Conservation (phyloP, 345 rosid genomes). For the Hirschfeldia incana region DNA sequence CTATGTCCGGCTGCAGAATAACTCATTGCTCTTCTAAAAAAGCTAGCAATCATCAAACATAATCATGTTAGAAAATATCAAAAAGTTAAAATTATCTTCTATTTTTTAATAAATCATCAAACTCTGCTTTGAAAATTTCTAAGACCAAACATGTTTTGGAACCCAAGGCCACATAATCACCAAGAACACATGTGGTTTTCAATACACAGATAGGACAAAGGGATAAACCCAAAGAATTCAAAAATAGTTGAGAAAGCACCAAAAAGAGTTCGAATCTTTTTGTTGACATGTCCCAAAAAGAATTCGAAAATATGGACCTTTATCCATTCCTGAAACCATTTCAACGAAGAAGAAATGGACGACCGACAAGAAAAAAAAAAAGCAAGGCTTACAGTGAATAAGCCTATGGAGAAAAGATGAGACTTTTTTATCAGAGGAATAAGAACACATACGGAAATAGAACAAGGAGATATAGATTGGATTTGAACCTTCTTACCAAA, state of each 20-base stretch:
- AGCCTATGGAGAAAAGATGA: not conserved
- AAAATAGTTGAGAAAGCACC: not conserved
- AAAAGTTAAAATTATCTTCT: not conserved
- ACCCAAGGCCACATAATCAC: not conserved
- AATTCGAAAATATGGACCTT: not conserved
- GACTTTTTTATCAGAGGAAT: not conserved
- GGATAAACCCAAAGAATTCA: constrained; percentile 5
- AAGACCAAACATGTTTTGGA: not conserved
- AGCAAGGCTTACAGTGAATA: constrained; percentile 20
- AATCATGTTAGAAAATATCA: not conserved
- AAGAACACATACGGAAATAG: not conserved
- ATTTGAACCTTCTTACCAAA: constrained; percentile 36
- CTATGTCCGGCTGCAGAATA: constrained; percentile 47
- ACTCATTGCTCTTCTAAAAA: constrained; percentile 54
- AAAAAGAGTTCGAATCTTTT: not conserved
- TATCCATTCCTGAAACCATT: constrained; percentile 8
- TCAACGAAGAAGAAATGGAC: not conserved
- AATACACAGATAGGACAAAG: not conserved
- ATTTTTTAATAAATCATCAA: not conserved
- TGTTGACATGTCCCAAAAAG: not conserved
- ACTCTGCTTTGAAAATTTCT: not conserved
- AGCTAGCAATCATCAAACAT: constrained; percentile 31
- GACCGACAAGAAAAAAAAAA: not conserved
- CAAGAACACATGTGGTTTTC: not conserved
- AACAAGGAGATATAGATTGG: constrained; percentile 22